Percentiles rank a stretch among this genome's conserved stretches.
Evolutionary conservation across 2,329 filamentous ascomycete species (phyloP).

Genomic region (Verticillium alfalfae): DNA sequence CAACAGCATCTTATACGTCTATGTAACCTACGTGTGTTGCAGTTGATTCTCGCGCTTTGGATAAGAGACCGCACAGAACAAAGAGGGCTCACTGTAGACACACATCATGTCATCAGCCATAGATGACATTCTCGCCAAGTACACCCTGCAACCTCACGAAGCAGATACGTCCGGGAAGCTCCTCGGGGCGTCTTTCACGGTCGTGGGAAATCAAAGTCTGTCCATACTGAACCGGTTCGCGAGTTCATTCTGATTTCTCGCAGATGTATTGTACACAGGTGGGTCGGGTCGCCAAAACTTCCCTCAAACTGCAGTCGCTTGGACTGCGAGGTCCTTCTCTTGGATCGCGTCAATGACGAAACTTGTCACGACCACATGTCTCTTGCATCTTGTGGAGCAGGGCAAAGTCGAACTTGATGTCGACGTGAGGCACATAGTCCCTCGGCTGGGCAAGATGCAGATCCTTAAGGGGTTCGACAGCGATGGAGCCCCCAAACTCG

Average conservation of each 20-base stretch:
- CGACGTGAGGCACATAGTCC: constrained; percentile 25
- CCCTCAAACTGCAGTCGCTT: constrained; percentile 19
- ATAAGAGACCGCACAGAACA: too few species aligned
- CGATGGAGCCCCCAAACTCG: constrained; percentile 27
- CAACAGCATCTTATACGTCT: too few species aligned
- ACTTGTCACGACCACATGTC: constrained; percentile 27
- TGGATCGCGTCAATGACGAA: constrained; percentile 38
- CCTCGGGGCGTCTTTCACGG: constrained; percentile 28
- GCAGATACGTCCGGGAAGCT: constrained; percentile 22
- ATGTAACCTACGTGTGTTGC: not conserved
- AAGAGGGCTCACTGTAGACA: not conserved
- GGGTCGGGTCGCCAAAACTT: constrained; percentile 28
- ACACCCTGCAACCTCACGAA: constrained; percentile 18
- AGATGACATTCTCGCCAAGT: constrained; percentile 18
- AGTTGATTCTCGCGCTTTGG: not conserved
- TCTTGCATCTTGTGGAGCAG: constrained; percentile 34
- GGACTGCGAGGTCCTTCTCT: constrained; percentile 24
- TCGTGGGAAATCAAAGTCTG: constrained; percentile 24
- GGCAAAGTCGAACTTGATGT: constrained; percentile 27
- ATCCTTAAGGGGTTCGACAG: constrained; percentile 31
- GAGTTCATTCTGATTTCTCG: not conserved
- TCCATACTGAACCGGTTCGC: not conserved
- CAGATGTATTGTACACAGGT: constrained; percentile 27
- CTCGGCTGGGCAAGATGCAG: constrained; percentile 24
- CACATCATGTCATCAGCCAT: not conserved